These are phyloP conservation scores for Pseudogymnoascus sp. DNA, from an alignment of 2,329 filamentous ascomycete genomes.

Conservation along the genomic window DNA sequence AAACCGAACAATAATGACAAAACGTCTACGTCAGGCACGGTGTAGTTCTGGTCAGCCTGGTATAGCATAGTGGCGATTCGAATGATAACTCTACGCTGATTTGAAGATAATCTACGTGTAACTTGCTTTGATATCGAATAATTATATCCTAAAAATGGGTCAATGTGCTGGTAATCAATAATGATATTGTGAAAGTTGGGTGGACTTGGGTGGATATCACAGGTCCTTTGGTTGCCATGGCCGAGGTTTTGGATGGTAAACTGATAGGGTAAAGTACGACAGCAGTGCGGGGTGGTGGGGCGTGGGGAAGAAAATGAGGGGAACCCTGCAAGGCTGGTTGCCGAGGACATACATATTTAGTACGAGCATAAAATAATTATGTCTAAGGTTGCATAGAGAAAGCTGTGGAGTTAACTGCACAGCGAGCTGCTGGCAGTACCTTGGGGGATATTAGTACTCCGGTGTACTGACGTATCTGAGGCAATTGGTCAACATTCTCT, in stretches of 20 bases:
- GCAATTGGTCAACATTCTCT: neutral
- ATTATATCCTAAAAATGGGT: neutral
- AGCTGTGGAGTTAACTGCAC: neutral
- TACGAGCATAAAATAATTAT: neutral
- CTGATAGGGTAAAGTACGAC: neutral
- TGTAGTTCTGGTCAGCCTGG: slow-evolving; percentile 9
- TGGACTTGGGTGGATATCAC: neutral
- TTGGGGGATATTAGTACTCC: neutral
- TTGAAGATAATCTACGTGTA: neutral
- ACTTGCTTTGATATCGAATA: neutral
- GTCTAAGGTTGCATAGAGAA: neutral
- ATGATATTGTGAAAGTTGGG: neutral
- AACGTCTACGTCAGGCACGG: slow-evolving; percentile 15
- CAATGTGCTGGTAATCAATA: neutral
- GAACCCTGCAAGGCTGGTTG: neutral
- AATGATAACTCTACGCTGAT: neutral
- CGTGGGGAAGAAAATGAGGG: neutral
- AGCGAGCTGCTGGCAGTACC: neutral
- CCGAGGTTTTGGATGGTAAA: neutral
- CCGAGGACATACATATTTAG: neutral
- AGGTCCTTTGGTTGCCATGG: neutral
- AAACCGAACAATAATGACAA: slow-evolving; percentile 15
- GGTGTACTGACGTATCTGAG: neutral
- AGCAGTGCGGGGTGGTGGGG: neutral
- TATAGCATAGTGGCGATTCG: slow-evolving; percentile 12